phyloP scores from a whole-genome alignment of 2,329 filamentous ascomycete genomes.

The Rasamsonia emersonii region DNA sequence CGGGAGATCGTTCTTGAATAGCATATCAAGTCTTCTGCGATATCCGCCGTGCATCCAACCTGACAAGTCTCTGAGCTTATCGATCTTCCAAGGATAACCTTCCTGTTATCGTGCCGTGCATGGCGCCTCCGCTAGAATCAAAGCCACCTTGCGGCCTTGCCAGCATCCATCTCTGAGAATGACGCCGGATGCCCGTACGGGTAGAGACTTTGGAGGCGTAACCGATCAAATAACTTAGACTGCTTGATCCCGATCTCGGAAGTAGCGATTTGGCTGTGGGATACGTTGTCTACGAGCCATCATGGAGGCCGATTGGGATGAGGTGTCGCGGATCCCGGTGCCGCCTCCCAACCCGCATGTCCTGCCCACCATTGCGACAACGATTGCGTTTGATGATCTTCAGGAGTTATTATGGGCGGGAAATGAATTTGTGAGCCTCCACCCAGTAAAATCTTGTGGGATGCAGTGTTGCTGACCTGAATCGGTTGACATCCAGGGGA shows the following conservation, averaged over 20 bases:
- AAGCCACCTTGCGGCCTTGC: no score
- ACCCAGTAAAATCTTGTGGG: neutral
- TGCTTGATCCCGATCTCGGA: conserved; percentile 10
- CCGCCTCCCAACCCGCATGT: conserved; percentile 66
- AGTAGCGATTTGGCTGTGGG: no score
- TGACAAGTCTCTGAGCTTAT: no score
- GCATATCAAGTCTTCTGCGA: no score
- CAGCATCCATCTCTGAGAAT: conserved; percentile 16
- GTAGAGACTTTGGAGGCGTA: conserved; percentile 17
- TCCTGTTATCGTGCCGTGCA: no score
- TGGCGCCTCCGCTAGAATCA: no score
- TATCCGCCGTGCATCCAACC: no score
- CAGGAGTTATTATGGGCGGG: conserved; percentile 92
- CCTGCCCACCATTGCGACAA: conserved; percentile 62
- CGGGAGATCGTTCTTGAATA: no score
- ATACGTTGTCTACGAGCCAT: conserved; percentile 10
- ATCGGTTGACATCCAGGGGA: conserved; percentile 52
- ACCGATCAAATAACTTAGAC: neutral
- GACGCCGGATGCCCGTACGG: conserved; percentile 27
- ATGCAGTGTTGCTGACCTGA: conserved; percentile 10
- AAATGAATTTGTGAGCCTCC: conserved; percentile 67
- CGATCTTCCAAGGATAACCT: no score
- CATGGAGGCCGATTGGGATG: conserved; percentile 42
- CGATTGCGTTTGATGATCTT: conserved; percentile 78
- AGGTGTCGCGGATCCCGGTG: conserved; percentile 76